These are phyloP conservation scores for Nicotiana noctiflora DNA, from an alignment of 257 asterid species.

Conservation along the genomic window DNA sequence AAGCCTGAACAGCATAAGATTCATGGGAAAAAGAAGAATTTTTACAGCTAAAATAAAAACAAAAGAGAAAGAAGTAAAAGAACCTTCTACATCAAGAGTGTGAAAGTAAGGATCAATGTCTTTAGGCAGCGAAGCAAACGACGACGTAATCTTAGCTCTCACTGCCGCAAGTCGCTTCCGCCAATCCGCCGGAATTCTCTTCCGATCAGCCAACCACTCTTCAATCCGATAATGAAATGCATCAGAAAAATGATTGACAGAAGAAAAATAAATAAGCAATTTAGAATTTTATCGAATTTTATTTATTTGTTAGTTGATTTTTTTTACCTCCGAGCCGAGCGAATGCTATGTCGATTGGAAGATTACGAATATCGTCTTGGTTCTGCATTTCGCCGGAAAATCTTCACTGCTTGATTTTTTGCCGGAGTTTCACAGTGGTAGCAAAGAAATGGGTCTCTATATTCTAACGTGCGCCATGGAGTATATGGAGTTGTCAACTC, in stretches of 20 bases:
- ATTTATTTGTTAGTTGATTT: not conserved
- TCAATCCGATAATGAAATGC: constrained; percentile 19
- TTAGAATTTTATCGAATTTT: not conserved
- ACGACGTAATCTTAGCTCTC: constrained; percentile 65
- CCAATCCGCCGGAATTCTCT: constrained; percentile 81
- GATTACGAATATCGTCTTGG: constrained; percentile 65
- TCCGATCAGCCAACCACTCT: constrained; percentile 99
- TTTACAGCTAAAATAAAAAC: not conserved
- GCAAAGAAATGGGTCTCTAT: not conserved
- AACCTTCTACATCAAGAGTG: constrained; percentile 80
- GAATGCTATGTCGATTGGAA: constrained; percentile 92
- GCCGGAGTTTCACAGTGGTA: not conserved
- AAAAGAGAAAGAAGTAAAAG: not conserved
- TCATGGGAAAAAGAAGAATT: not conserved
- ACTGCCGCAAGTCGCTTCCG: constrained; percentile 79
- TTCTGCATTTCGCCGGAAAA: constrained; percentile 39
- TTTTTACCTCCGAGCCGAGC: constrained; percentile 83
- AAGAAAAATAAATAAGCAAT: not conserved
- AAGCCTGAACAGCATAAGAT: not conserved
- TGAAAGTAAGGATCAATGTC: constrained; percentile 72
- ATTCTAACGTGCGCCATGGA: constrained; percentile 12
- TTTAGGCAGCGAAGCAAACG: constrained; percentile 73
- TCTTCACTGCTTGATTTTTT: not conserved
- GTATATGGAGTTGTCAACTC: not conserved
- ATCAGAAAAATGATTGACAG: not conserved